phyloP scores from a whole-genome alignment of 257 asterid genomes.

The Ilex aquifolium region DNA sequence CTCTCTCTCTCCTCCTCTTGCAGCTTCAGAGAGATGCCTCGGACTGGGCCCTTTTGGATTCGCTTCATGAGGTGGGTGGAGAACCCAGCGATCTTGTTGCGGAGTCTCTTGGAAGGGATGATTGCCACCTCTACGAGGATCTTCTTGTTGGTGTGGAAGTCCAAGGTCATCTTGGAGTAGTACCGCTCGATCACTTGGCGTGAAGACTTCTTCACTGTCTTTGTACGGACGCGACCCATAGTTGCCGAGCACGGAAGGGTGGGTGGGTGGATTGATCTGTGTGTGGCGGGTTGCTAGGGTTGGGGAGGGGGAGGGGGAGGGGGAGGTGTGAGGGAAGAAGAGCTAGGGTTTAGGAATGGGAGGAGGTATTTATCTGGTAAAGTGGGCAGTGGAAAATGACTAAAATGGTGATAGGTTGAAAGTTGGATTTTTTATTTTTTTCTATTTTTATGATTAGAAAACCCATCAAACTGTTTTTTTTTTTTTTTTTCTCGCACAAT shows the following conservation, averaged over 20 bases:
- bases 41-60: constrained; percentile 64
- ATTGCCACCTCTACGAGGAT: constrained; percentile 59
- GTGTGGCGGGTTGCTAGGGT: not conserved
- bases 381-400: no score
- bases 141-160: constrained; percentile 73
- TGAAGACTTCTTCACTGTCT: constrained; percentile 74
- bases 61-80: constrained; percentile 72
- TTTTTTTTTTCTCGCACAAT: no score
- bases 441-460: no score
- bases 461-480: no score
- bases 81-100: constrained; percentile 72
- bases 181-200: constrained; percentile 64
- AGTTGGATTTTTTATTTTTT: no score
- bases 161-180: constrained; percentile 57
- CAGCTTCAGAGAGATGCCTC: constrained; percentile 67
- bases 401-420: no score
- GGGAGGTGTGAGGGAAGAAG: not conserved
- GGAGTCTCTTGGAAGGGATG: constrained; percentile 70
- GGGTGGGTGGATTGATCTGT: not conserved
- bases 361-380: no score
- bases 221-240: constrained; percentile 82
- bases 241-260: constrained; percentile 1
- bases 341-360: no score
- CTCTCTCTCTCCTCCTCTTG: constrained; percentile 82
- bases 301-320: constrained; percentile 22